Evolutionary conservation across 2,329 filamentous ascomycete species (phyloP), one percentile per base, ranked within the genome.

Genomic region (Cytospora piceicola): DNA sequence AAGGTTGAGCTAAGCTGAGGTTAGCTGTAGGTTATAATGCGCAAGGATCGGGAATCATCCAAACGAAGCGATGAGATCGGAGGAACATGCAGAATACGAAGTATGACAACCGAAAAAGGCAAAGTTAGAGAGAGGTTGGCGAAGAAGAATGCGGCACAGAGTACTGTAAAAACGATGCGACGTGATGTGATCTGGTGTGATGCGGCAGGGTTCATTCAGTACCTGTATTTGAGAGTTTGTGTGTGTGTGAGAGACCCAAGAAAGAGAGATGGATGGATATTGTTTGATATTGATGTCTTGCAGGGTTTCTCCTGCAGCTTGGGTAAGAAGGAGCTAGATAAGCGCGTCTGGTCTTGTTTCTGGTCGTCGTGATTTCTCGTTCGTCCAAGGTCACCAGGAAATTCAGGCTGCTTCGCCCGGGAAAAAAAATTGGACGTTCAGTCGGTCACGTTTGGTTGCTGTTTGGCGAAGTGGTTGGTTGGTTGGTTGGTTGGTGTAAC

Each of bases 91-190:
- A 29, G 42, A 32, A 63, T 63, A 63, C 60, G 61, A 51, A 55
- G 27, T 62, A 62, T 53, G 60, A 62, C 29, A 49, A 15, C 32
- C 60, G 34, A 56, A 53, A 51, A 55, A 61, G 59, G 60, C 55
- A 57, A 49, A 52, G 57, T 52, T 39, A 22, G 53, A 27, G 53
- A 27, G 53, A 57, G 61, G 61, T 57, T 63, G 61, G 57, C 61
- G 36, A 36, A 52, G 49, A 9, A 49, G 46, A 49, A 7, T 49
- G n/a, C n/a, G 42, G 46, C 24, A 14, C 46, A 24, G 46, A 49
- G n/a, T 49, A 9, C n/a, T n/a, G 46, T 49, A 14, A 22, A 17
- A 49, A 20, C 11, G 46, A 49, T n/a, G 46, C 22, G n/a, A 24
- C 11, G n/a, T 49, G n/a, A 49, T 49, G n/a, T 49, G 46, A 20